Evolutionary conservation across 306 rosid species (phyloP), one percentile per base, ranked within the genome.

Genomic region (Pachyrhizus erosus): DNA sequence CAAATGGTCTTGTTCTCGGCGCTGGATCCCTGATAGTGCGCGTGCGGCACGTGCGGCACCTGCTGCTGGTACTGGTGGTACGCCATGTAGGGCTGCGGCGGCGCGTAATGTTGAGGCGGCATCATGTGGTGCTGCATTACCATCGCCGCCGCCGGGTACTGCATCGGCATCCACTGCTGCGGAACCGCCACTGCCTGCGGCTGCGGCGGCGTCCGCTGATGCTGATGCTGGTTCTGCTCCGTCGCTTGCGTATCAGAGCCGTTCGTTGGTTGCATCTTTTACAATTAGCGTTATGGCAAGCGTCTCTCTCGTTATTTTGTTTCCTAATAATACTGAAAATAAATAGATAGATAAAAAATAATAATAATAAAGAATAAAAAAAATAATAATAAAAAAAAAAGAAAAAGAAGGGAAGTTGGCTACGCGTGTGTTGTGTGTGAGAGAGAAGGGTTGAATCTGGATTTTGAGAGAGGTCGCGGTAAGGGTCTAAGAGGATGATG

Each of bases 51-150:
- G 73, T 82, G 91, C 34, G 84, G 80, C 14, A 87, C 74, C 27
- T 81, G 89, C 18, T 75, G 96, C 77, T 80, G 90, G 87, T 89
- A 91, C 67, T 89, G 97, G 79, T 89, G 97, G 73, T 94, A 91
- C 39, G 97, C 91, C 87, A 92, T 27, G 78, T 92, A 94, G 79
- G 88, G 91, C 73, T 79, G 89, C 3, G 88, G 88, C 0, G 85
- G 88, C 43, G 89, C 86, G 77, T 90, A 92, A 81, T 91, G 98
- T 81, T 89, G 98, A 34, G 92, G 94, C 39, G 97, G 93, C 83
- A 94, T 80, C 97, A 94, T 90, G 80, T 88, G 98, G 33, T 90
- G 98, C 91, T 83, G 97, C 98, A 94, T 92, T 91, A 94, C 94
- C 98, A 94, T 89, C 3, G 97, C 93, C 45, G 97, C 83, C 54